These are phyloP conservation scores for Boletus rex-veris DNA, from an alignment of 768 basidiomycete species.

Conservation along the genomic window DNA sequence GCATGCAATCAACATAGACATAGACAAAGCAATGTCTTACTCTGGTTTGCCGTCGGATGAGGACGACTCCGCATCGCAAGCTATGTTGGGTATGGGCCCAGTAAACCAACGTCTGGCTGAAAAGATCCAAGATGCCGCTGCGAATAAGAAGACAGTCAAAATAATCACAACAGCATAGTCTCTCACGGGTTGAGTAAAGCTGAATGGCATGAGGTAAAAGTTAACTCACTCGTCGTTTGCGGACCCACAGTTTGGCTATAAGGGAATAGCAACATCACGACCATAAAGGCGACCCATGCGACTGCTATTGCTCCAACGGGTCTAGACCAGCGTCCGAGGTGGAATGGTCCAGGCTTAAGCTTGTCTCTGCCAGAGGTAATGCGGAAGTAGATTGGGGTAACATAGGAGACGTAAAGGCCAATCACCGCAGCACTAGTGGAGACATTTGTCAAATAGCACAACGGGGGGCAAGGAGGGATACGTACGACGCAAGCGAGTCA, in stretches of 20 bases:
- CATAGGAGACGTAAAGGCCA: constrained; percentile 37
- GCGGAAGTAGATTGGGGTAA: constrained; percentile 35
- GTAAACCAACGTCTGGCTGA: constrained; percentile 36
- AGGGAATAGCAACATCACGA: constrained; percentile 35
- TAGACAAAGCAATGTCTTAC: neutral
- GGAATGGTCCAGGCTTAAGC: constrained; percentile 35
- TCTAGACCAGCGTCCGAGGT: constrained; percentile 30
- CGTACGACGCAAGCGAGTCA: constrained; percentile 35
- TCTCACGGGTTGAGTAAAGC: neutral
- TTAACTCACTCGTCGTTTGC: constrained; percentile 34
- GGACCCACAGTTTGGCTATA: constrained; percentile 16
- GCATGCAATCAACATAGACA: neutral
- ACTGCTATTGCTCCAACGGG: constrained; percentile 30
- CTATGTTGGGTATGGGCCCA: constrained; percentile 33
- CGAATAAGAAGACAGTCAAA: constrained; percentile 29
- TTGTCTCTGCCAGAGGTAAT: constrained; percentile 34
- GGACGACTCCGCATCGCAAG: neutral
- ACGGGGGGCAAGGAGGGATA: neutral
- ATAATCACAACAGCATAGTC: constrained; percentile 30
- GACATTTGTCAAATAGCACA: neutral
- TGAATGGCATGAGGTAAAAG: neutral
- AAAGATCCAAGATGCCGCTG: constrained; percentile 32
- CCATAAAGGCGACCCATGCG: constrained; percentile 34
- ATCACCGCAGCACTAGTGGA: constrained; percentile 30
- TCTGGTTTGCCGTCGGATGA: constrained; percentile 1